These are phyloP conservation scores for Breynia disticha DNA, from an alignment of 441 rosid species.

Conservation along the genomic window DNA sequence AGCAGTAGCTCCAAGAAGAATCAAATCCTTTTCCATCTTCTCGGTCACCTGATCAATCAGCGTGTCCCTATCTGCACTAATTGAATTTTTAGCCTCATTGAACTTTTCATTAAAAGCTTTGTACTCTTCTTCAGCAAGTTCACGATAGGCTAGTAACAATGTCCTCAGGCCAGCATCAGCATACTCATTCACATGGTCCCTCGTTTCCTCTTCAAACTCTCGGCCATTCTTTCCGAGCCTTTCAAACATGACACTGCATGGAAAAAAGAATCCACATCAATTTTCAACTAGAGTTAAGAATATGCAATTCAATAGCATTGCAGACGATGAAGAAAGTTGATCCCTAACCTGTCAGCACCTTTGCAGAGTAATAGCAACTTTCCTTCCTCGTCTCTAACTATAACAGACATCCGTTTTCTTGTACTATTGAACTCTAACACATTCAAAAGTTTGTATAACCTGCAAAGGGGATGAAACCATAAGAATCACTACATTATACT, in stretches of 20 bases:
- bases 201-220: conserved; percentile 55
- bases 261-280: conserved; percentile 1
- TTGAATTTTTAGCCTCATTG: conserved; percentile 61
- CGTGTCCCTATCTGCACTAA: conserved; percentile 65
- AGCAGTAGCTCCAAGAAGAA: conserved; percentile 94
- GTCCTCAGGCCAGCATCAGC: conserved; percentile 97
- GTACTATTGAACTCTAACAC: conserved; percentile 87
- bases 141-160: conserved; percentile 78
- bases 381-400: conserved; percentile 63
- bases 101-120: conserved; percentile 43
- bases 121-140: conserved; percentile 65
- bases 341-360: conserved; percentile 86
- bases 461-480: conserved; percentile 26
- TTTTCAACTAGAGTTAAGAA: background rate
- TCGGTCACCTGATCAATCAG: conserved; percentile 65
- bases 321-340: conserved; percentile 1
- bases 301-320: no score
- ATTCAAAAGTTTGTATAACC: conserved; percentile 56
- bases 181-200: conserved; percentile 61
- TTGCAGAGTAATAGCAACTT: conserved; percentile 70
- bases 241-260: conserved; percentile 78
- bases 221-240: conserved; percentile 58
- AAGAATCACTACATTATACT: background rate
- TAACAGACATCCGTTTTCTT: conserved; percentile 94
- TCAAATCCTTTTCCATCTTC: conserved; percentile 63